Conservation (phyloP, 805 yeast genomes). For the Zygosaccharomyces rouxii region DNA sequence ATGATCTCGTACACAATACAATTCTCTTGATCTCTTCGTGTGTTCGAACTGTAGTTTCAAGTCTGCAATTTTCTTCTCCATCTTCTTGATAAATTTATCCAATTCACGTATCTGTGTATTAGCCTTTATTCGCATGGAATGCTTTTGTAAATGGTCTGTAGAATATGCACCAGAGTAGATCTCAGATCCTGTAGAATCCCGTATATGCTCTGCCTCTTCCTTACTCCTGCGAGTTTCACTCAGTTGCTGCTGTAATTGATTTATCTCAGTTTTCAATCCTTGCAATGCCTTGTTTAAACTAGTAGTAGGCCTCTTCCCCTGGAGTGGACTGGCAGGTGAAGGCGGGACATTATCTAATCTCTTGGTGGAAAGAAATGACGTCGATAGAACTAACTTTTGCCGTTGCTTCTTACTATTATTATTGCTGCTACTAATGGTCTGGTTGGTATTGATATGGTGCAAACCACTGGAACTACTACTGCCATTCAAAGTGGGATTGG, state of each 20-base stretch:
- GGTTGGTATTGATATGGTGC: background rate
- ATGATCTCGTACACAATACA: conserved; percentile 3
- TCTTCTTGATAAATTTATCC: conserved; percentile 28
- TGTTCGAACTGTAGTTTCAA: conserved; percentile 26
- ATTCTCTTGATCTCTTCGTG: conserved; percentile 9
- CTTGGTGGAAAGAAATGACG: conserved; percentile 34
- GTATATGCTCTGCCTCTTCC: conserved; percentile 25
- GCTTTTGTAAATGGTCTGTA: conserved; percentile 35
- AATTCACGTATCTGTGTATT: conserved; percentile 33
- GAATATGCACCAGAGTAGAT: conserved; percentile 35
- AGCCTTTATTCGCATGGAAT: conserved; percentile 33
- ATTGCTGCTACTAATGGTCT: background rate
- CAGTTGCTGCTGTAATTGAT: conserved; percentile 24
- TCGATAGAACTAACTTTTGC: conserved; percentile 31
- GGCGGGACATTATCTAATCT: conserved; percentile 22
- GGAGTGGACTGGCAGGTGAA: conserved; percentile 31
- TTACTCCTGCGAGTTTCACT: conserved; percentile 21
- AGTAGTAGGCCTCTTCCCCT: conserved; percentile 23
- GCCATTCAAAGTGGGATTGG: conserved; percentile 1
- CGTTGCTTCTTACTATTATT: conserved; percentile 15
- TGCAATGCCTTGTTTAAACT: conserved; percentile 22
- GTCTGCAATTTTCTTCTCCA: conserved; percentile 25
- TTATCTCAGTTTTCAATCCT: conserved; percentile 22
- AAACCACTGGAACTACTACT: conserved; percentile 5
- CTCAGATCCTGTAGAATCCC: conserved; percentile 29